A percentile compares a stretch with the other conserved stretches of the same genome.
Evolutionary conservation across 2,329 filamentous ascomycete genomes (phyloP).

Genomic region (Bretziella fagacearum): DNA sequence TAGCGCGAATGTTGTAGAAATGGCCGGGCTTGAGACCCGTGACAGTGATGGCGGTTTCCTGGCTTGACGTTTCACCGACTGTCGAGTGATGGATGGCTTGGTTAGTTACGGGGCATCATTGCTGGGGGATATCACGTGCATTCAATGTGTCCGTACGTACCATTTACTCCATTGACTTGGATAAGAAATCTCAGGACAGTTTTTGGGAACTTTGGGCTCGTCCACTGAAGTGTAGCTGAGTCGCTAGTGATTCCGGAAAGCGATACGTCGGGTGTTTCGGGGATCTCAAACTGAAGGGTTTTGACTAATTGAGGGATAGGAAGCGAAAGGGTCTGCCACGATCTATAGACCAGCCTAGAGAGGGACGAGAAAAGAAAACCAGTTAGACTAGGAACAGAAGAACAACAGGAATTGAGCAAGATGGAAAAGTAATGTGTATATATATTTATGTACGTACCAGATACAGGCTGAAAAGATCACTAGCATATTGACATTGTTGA

Average conservation of each 20-base stretch:
- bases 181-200: slow-evolving; percentile 77
- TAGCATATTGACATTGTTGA: slow-evolving; percentile 16
- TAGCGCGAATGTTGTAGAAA: slow-evolving; percentile 85
- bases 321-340: slow-evolving; percentile 76
- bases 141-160: slow-evolving; percentile 31
- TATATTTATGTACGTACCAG: slow-evolving; percentile 12
- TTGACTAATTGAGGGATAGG: slow-evolving; percentile 81
- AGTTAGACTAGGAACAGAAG: neutral
- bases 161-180: slow-evolving; percentile 82
- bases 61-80: slow-evolving; percentile 70
- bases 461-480: slow-evolving; percentile 13
- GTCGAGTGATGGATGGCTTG: neutral
- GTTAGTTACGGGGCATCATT: neutral
- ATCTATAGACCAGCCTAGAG: slow-evolving; percentile 62
- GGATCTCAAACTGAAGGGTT: slow-evolving; percentile 86
- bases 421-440: neutral
- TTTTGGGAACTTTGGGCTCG: slow-evolving; percentile 46
- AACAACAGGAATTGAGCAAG: slow-evolving; percentile 1
- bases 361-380: slow-evolving; percentile 1
- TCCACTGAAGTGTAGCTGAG: slow-evolving; percentile 83
- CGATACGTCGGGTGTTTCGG: slow-evolving; percentile 73
- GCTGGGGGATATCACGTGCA: neutral
- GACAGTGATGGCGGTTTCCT: slow-evolving; percentile 65
- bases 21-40: slow-evolving; percentile 71
- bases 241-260: slow-evolving; percentile 77